Evolutionary conservation across 306 rosid genomes (phyloP), one percentile per base, ranked within the genome.

Genomic region (Dalbergia oliveri): DNA sequence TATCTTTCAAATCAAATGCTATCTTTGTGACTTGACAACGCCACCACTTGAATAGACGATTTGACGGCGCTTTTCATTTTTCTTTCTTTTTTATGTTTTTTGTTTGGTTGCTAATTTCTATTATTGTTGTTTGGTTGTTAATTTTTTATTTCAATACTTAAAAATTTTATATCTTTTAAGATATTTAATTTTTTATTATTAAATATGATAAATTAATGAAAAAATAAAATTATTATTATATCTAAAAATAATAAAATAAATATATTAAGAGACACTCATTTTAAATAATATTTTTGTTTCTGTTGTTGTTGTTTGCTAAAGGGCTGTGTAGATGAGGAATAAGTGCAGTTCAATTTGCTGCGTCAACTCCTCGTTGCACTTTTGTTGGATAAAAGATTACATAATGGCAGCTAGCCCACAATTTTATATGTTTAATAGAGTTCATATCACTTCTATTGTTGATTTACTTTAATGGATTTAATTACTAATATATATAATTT

Each of bases 341-440:
- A 15, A 23, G 68, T 1, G 31, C 59, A 39, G 14, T 44, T 70
- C 13, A 26, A 21, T 35, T 53, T 61, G 21, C 65, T 18, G 19
- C 14, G 26, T 37, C 72, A 49, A 61, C 78, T 70, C 77, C 47
- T 59, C 11, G 35, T 43, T n/a, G 37, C 74, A 67, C 34, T 41
- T 78, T n/a, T 57, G 8, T 5, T 56, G 44, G 14, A 64, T n/a
- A 37, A 37, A 26, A 21, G 23, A 41, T 41, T 41, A 61, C 13
- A 62, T 33, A 61, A 45, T 61, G 51, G 61, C 19, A 74, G 57
- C 26, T 72, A 39, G 8, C 31, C 9, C 56, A 44, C 11, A 6
- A 16, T 19, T 21, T 10, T 21, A 23, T 18, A 68, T 47, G 58
- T 11, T 41, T 44, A 4, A 11, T 4, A 45, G 50, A 16, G 16